Evolutionary conservation across 2,329 filamentous ascomycete species (phyloP).

Genomic region (Pyrenochaeta sp.): DNA sequence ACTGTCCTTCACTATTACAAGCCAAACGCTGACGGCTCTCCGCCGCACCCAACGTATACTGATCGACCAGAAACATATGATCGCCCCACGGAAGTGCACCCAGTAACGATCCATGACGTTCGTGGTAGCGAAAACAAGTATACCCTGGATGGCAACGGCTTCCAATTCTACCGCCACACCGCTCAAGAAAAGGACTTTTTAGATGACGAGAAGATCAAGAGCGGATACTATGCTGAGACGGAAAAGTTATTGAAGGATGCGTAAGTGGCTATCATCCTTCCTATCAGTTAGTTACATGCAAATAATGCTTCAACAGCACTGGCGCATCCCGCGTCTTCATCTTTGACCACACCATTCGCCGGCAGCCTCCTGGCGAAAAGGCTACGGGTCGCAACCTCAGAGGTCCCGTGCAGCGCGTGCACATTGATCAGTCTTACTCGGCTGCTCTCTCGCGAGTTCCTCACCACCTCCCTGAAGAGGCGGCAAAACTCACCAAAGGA

Average conservation of each 20-base stretch:
- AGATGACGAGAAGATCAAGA: conserved; percentile 47
- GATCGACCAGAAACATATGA: conserved; percentile 46
- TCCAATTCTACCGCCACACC: conserved; percentile 42
- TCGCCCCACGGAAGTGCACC: conserved; percentile 37
- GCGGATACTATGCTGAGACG: conserved; percentile 45
- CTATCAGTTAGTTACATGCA: background rate
- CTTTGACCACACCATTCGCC: conserved; percentile 70
- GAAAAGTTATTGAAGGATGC: conserved; percentile 49
- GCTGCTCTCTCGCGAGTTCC: conserved; percentile 38
- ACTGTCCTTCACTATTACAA: conserved; percentile 40
- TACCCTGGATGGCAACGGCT: conserved; percentile 53
- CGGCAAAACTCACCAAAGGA: conserved; percentile 35
- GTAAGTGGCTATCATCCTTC: conserved; percentile 26
- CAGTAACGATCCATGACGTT: conserved; percentile 54
- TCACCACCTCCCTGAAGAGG: conserved; percentile 43
- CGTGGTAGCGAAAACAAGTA: conserved; percentile 55
- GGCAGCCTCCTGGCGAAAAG: conserved; percentile 35
- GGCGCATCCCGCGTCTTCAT: conserved; percentile 66
- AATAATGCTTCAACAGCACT: conserved; percentile 53
- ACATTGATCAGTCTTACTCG: conserved; percentile 66
- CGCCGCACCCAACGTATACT: conserved; percentile 37
- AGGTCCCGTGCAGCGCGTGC: conserved; percentile 61
- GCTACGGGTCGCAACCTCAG: conserved; percentile 43
- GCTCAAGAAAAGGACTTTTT: conserved; percentile 47
- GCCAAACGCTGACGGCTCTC: conserved; percentile 41